Base-by-base conservation (phyloP, 306 rosid species). In the Quercus alba region DNA sequence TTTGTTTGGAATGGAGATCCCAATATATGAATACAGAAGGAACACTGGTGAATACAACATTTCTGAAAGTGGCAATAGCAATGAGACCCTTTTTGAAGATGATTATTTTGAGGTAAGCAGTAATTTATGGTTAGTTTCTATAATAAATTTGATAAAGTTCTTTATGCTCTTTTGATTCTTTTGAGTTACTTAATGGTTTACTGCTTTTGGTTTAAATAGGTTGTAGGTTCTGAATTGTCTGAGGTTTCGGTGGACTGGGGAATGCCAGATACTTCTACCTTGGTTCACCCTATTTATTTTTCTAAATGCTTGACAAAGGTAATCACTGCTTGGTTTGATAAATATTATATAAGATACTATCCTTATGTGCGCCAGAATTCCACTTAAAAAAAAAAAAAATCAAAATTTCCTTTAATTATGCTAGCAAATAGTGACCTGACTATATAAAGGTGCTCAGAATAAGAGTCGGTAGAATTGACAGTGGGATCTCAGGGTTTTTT, bases 251-350 rank as follows among this genome's bases (percentile, higher is more conserved):
- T 79, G 52, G 88, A 87, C 71, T 86, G 89, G 94, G 90, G 81
- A 77, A 67, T 61, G 68, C 85, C 93, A 52, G 78, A 89, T 74
- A 56, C 86, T 35, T 61, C 87, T 38, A 66, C 74, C 79, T 76
- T 61, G 59, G 81, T 86, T 82, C 98, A 94, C 90, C 99, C 99
- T 25, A 25, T 93, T 78, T 89, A 85, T 85, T 93, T 94, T 88
- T 85, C 97, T 3, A 94, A 94, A 87, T 88, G 97, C 88, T 81
- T 94, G 85, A 73, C 88, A 26, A 88, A 91, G 97, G 99, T 94
- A 38, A 68, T 23, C 69, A 62, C 69, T 77, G 15, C 9, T 26
- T 63, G 33, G 41, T 26, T 81, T 69, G 56, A 49, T 59, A 41
- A 49, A 67, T 33, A 18, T 4, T 8, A 35, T 17, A 14, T 67